Base-by-base conservation (phyloP, 2,329 filamentous ascomycete species). In the Aspergillus tamarii region DNA sequence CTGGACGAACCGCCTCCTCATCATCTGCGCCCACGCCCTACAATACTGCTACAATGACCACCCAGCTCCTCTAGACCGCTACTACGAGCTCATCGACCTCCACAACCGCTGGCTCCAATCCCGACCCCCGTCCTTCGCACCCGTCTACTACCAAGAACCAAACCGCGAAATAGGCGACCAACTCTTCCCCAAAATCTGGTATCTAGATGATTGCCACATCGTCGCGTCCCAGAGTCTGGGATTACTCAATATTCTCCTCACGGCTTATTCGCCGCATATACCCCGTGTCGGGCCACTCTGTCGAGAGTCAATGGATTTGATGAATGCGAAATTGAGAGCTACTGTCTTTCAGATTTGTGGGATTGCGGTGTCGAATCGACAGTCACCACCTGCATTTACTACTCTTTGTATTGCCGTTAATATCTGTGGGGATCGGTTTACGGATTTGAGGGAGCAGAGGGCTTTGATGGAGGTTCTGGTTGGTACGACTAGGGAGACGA, bases 11-110 rank as follows among this genome's bases (percentile, higher is more conserved):
- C 81, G 85, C 8, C 84, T 87, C 30, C 82, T 89, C 0, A 80
- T 87, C 1, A 83, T 87, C 64, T 86, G 86, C 55, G 86, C 86
- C 19, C 85, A 88, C 62, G 84, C 88, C 1, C 74, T 89, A 23
- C 85, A 88, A 61, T 88, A 84, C 67, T 89, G 87, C 16, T 41
- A 41, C 7, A 16, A 41, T 1, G 39, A 41, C 39, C 39, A 41
- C 1, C 39, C 39, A 7, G 39, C 39, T 7, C 16, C 39, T n/a
- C 39, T 12, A 41, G 39, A 41, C 16, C 39, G 39, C 1, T 41
- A 41, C 39, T 41, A 41, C 16, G 16, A 41, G 8, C 39, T 41
- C 16, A 41, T 41, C 16, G 39, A 41, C 39, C 39, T 41, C 39
- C 39, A 41, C 39, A 41, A 41, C 39, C 39, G 39, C 39, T 41